Evolutionary conservation across 1,284 basidiomycete species (phyloP), one percentile per base, ranked within the genome.

Genomic region (Chondrostereum purpureum): DNA sequence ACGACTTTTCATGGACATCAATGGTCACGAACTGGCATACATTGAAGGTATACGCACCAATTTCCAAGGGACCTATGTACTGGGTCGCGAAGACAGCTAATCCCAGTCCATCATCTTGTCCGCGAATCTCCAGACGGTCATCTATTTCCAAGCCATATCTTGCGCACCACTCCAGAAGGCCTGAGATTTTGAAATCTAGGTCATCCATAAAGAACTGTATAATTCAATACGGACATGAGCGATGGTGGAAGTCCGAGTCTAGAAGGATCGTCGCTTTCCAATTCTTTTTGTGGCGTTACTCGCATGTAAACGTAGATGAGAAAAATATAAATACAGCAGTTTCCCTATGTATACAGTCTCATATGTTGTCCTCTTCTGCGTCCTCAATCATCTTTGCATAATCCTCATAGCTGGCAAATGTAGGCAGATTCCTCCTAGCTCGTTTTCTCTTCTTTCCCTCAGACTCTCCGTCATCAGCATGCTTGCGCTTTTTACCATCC

Each of bases 331-430:
- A n/a, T n/a, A n/a, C n/a, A n/a, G n/a, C n/a, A n/a, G n/a, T n/a
- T n/a, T n/a, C n/a, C n/a, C n/a, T 31, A 31, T 31, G 8, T 31
- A 39, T 20, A 39, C 4, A 20, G 2, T 12, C 19, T 42, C 68
- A 83, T 19, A 84, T 70, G 60, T 83, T 70, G 57, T 89, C 86
- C 64, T 89, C 86, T 13, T 78, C 76, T 16, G 72, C 86, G 48
- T 85, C 86, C 59, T 95, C 92, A 52, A 98, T 93, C 72, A 55
- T 75, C 65, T 80, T 87, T 40, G 88, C 89, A 58, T 96, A 99
- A 55, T 97, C 95, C 51, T 98, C 95, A 53, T 95, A 95, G 59
- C 83, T 89, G 2, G 91, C 95, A 58, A 99, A 97, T 21, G 84
- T 88, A 1, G 93, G 92, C 55, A 92, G 59, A 34, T 78, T 72